Conservation (phyloP, 2,329 filamentous ascomycete species). For the Chrysoporthe puriensis region DNA sequence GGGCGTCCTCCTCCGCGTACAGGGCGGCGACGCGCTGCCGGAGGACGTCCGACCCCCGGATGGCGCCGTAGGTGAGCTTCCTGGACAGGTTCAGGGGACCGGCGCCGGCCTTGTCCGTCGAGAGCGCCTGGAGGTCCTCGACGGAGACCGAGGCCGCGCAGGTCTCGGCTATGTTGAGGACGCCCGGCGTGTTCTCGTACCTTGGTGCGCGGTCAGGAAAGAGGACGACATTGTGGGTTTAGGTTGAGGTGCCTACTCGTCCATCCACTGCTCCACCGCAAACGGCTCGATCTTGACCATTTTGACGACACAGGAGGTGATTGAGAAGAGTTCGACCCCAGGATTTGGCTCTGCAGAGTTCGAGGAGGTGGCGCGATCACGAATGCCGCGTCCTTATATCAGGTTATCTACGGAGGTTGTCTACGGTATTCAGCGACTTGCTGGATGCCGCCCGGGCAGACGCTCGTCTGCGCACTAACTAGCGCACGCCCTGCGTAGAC, state of each 20-base stretch:
- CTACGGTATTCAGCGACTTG: neutral
- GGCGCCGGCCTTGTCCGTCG: constrained; percentile 52
- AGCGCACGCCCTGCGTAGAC: neutral
- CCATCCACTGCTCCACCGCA: constrained; percentile 74
- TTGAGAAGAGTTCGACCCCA: neutral
- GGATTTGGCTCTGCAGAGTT: neutral
- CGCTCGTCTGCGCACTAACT: neutral
- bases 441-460: too few species aligned
- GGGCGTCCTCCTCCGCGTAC: constrained; percentile 61
- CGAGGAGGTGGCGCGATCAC: neutral
- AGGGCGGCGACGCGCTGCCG: constrained; percentile 67
- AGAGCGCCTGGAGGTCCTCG: constrained; percentile 65
- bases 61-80: constrained; percentile 73
- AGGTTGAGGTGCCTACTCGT: constrained; percentile 36
- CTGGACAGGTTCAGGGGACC: constrained; percentile 55
- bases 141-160: constrained; percentile 77
- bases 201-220: constrained; percentile 31
- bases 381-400: neutral
- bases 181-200: constrained; percentile 58
- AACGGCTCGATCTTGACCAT: constrained; percentile 61
- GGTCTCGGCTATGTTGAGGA: constrained; percentile 77
- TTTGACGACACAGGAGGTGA: constrained; percentile 14
- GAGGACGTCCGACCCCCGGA: constrained; percentile 67
- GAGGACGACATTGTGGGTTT: neutral
- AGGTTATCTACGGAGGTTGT: neutral